Evolutionary conservation across 78 protist genomes (phyloP).

Genomic region (Chrysochromulina tobinii): DNA sequence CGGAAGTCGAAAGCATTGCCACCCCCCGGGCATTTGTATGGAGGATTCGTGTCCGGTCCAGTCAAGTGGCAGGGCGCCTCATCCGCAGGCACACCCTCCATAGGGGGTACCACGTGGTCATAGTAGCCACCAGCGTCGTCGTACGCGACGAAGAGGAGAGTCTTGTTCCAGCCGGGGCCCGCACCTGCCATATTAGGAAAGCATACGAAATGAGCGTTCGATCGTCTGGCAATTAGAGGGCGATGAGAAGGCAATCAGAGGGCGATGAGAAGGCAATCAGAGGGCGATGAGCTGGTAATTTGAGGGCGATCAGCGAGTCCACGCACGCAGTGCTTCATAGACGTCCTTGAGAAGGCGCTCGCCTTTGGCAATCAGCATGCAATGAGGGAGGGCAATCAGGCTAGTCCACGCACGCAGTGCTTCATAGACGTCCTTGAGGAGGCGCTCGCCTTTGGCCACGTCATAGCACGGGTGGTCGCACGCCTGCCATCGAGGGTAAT

Average conservation of each 20-base stretch:
- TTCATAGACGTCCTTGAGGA: constrained; percentile 53
- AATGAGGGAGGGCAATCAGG: no score
- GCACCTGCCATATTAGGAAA: no score
- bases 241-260: no score
- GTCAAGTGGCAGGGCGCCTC: constrained; percentile 13
- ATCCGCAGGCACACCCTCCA: constrained; percentile 24
- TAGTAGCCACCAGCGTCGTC: constrained; percentile 65
- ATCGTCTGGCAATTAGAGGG: no score
- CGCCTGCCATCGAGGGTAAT: no score
- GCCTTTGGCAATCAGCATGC: no score
- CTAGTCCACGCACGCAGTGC: constrained; percentile 33
- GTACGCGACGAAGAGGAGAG: constrained; percentile 52
- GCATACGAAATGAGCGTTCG: no score
- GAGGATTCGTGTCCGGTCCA: background rate
- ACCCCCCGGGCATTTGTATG: background rate
- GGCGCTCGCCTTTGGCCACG: constrained; percentile 38
- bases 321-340: constrained; percentile 49
- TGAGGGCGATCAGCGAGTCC: background rate
- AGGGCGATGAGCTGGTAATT: no score
- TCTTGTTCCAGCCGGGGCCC: constrained; percentile 37
- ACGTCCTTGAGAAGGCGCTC: no score
- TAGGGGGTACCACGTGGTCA: background rate
- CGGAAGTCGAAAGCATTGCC: background rate
- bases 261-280: no score
- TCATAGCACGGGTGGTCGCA: constrained; percentile 54